Percentiles rank a stretch among this genome's conserved stretches.
Evolutionary conservation across 768 basidiomycete genomes (phyloP).

Genomic region (Nidula microcarpa): DNA sequence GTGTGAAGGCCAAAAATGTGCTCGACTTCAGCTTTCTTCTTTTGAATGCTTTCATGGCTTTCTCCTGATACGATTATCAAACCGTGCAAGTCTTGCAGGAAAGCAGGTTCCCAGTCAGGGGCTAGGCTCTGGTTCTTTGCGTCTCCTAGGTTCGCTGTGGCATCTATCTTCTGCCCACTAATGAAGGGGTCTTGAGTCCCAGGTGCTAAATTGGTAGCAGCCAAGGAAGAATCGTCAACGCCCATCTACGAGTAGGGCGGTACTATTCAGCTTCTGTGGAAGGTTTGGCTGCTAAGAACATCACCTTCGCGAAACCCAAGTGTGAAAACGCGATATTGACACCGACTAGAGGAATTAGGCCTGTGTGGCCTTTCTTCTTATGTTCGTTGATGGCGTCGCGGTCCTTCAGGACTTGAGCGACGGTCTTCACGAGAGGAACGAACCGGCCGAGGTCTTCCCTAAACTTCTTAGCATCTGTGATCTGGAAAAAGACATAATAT

Average conservation of each 20-base stretch:
- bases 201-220: constrained; percentile 12
- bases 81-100: constrained; percentile 44
- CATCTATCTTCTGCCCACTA: constrained; percentile 37
- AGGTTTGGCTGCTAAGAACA: not conserved
- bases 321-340: constrained; percentile 56
- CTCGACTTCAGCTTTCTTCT: constrained; percentile 28
- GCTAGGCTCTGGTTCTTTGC: constrained; percentile 14
- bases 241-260: constrained; percentile 24
- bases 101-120: constrained; percentile 47
- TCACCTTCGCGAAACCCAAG: constrained; percentile 37
- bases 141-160: constrained; percentile 32
- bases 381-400: constrained; percentile 33
- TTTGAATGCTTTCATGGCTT: constrained; percentile 29
- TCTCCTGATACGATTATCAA: constrained; percentile 49
- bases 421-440: constrained; percentile 42
- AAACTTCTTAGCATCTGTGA: constrained; percentile 40
- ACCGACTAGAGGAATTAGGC: constrained; percentile 34
- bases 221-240: constrained; percentile 34
- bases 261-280: not conserved
- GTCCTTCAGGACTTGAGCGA: constrained; percentile 37
- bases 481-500: constrained; percentile 49
- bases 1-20: constrained; percentile 27
- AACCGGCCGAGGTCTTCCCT: constrained; percentile 36
- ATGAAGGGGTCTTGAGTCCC: constrained; percentile 24
- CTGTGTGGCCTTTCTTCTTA: constrained; percentile 28